Evolutionary conservation across 208 protist species (phyloP), one percentile per base, ranked within the genome.

Genomic region (Trypanosoma melophagium): DNA sequence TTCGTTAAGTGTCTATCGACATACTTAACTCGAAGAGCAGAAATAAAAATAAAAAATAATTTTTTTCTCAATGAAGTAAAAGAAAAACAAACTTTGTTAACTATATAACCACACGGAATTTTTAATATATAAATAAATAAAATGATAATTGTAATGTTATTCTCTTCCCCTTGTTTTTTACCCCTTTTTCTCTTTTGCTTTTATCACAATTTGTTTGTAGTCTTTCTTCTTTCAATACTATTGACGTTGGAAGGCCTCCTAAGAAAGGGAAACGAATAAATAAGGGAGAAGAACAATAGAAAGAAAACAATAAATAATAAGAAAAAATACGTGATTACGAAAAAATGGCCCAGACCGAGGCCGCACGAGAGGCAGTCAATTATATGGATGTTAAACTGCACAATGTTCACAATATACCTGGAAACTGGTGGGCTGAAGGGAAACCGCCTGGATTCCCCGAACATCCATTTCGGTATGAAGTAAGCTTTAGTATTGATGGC

Each of bases 331-430:
- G 59, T 28, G n/a, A 31, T 16, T 12, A 44, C 28, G 19, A 41
- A 49, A 49, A 41, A 24, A 66, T 66, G 61, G 31, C 49, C 19
- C 17, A 49, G 5, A 40, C 31, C 2, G 47, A 59, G 5, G 10
- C 51, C 13, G 35, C n/a, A 12, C 25, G 0, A 24, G 31, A 5
- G 12, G 24, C 57, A 49, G 82, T 90, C 13, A 95, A 92, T 70
- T 86, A 91, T 69, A 31, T 95, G 35, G 86, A 95, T 56, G 67
- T 95, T 21, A 92, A 91, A 66, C 64, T 95, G 8, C 71, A 86
- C 14, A 63, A 68, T 16, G 63, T 95, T 10, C 53, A 76, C 5
- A 80, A 86, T 55, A 41, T 95, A 25, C 89, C 89, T 0, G 51
- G 72, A 0, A 79, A 83, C 38, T 95, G 89, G 86, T 70, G 73